These are phyloP conservation scores for Raddia distichophylla DNA, from an alignment of 176 grass and related monocot genomes.

Conservation along the genomic window DNA sequence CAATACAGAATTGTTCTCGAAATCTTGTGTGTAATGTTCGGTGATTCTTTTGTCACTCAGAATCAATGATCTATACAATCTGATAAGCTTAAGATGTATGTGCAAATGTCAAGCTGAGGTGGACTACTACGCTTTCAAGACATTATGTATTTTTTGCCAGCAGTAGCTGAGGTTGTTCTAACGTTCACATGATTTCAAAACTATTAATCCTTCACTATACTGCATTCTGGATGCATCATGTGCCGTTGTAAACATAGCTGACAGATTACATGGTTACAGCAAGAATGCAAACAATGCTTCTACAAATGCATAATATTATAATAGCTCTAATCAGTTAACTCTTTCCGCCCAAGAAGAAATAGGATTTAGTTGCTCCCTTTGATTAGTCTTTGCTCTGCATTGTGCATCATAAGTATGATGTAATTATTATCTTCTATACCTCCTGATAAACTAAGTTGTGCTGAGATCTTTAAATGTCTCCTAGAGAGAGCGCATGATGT, in stretches of 20 bases:
- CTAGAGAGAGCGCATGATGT: not conserved
- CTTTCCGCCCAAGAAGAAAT: conserved; percentile 15
- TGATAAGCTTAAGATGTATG: not conserved
- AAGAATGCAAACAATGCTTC: conserved; percentile 14
- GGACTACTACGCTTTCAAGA: not conserved
- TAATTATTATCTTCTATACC: too few species aligned
- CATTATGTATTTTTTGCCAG: not conserved
- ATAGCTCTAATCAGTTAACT: not conserved
- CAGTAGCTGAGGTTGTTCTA: not conserved
- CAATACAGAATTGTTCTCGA: not conserved
- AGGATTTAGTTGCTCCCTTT: conserved; percentile 1
- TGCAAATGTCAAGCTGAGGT: conserved; percentile 14
- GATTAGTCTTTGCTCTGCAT: not conserved
- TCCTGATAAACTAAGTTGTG: too few species aligned
- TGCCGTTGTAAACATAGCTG: not conserved
- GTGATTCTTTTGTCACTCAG: not conserved
- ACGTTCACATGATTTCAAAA: conserved; percentile 2
- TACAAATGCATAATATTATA: conserved; percentile 2
- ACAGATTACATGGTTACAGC: conserved; percentile 17
- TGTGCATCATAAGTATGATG: not conserved
- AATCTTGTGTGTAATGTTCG: conserved; percentile 12
- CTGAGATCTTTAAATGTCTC: too few species aligned
- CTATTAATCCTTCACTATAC: not conserved
- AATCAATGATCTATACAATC: conserved; percentile 4
- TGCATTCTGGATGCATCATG: not conserved